Base-by-base conservation (phyloP, 208 protist genomes). In the Leishmania braziliensis region DNA sequence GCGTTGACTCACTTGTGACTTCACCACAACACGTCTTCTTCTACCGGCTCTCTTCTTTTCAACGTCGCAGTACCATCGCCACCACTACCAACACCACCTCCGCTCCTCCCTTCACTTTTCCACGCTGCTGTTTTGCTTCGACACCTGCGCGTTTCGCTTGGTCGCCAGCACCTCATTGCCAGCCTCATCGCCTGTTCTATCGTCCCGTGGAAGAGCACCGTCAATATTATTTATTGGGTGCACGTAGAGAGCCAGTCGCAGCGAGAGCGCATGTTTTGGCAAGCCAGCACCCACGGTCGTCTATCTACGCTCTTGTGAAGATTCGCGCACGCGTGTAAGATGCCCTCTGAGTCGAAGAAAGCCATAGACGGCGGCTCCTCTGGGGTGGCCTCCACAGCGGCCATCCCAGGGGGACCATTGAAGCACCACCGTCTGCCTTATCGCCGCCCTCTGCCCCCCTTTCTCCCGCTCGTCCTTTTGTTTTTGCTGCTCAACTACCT, bases 401-500 rank as follows among this genome's bases (percentile, higher is more conserved):
- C 60, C 5, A 20, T 78, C 12, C 39, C 43, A 46, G 43, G 71
- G 76, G 48, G 29, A 16, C 5, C 50, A 23, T 56, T 29, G 29
- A 43, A 53, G 33, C 18, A 16, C 51, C 4, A 26, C 23, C 78
- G 74, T 33, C 77, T 94, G 1, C 36, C 74, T 6, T 95, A 95
- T 76, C 78, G 74, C 29, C 66, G 33, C 1, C 92, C 92, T 58
- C 84, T 75, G 81, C 3, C 68, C 23, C 36, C 84, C 3, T 93
- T 90, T 78, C 36, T 88, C 29, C 90, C 89, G 0, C 82, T 78
- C 26, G 79, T 86, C 3, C 23, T 87, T 18, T 5, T 77, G n/a
- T 91, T 96, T 76, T 3, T 91, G 29, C 77, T 94, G n/a, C 60
- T 96, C 46, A 96, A 90, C 78, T 93, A 92, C 71, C 76, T 96